Base-by-base conservation (phyloP, 345 rosid genomes). In the Linum lewisii region DNA sequence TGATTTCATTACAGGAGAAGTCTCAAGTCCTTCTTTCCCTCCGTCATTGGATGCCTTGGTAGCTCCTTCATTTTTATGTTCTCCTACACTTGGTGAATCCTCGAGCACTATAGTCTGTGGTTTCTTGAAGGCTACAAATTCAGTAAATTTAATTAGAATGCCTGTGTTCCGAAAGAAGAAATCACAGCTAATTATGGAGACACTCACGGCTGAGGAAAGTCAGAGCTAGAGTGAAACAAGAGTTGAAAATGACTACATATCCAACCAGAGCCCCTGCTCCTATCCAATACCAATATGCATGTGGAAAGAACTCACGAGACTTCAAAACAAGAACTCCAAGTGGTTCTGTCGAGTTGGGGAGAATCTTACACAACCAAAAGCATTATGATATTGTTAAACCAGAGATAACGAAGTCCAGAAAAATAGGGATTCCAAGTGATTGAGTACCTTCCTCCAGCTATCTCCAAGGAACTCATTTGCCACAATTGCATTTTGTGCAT, bases 391-490 rank as follows among this genome's bases (percentile, higher is more conserved):
- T 38, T 9, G 11, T 38, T 13, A 38, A 8, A 8, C 2, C 11
- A 2, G 6, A 8, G 45, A 15, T 10, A 8, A 8, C 45, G 2
- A 8, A 38, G 16, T 8, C 6, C 6, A 38, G 18, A 24, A 37
- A 26, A 21, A n/a, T 8, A 24, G 29, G 21, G 6, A 26, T 55
- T 51, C 67, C 20, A 36, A 64, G 62, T 25, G 59, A 57, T 6
- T 8, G 20, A 16, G 64, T 76, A 78, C 78, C 60, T 71, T 69
- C 29, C 47, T 72, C 88, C 95, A 90, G 38, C 84, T 81, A 15
- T 83, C 34, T 32, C 87, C 93, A 9, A 82, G 82, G 76, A 82
- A 83, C 71, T 87, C 93, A 32, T 87, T 90, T 24, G 73, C 81
- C 22, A 69, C 56, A 2, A 87, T 59, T 0, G 94, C 97, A 24